Conservation (phyloP, 768 basidiomycete species). For the Calocera viscosa region DNA sequence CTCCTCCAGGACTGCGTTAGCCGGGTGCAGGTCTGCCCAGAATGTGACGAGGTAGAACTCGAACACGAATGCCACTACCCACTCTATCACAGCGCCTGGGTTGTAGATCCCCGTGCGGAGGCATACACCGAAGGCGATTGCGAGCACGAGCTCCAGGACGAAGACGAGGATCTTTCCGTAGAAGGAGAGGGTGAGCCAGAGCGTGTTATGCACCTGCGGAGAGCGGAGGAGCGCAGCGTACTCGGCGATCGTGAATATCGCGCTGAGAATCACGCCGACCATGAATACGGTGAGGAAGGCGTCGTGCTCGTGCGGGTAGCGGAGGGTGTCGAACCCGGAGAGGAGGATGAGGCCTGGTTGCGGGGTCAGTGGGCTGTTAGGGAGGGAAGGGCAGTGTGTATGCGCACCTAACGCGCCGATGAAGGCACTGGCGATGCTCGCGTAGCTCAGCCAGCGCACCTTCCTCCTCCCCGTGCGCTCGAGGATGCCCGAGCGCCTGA, state of each 20-base stretch:
- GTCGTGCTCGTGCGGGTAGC: constrained; percentile 40
- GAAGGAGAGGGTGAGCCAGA: not conserved
- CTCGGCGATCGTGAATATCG: constrained; percentile 63
- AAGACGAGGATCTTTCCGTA: constrained; percentile 49
- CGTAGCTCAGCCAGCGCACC: not conserved
- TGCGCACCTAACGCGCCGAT: not conserved
- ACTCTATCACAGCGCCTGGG: constrained; percentile 51
- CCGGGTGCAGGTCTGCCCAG: constrained; percentile 45
- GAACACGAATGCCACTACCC: constrained; percentile 59
- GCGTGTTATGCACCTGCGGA: not conserved
- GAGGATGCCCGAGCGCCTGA: constrained; percentile 43
- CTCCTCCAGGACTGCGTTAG: not conserved
- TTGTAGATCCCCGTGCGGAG: constrained; percentile 36
- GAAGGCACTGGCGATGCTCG: not conserved
- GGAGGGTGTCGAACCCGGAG: constrained; percentile 57
- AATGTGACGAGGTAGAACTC: constrained; percentile 64
- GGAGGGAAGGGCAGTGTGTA: not conserved
- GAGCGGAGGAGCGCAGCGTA: constrained; percentile 18
- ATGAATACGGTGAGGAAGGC: constrained; percentile 61
- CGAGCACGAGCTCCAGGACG: constrained; percentile 42
- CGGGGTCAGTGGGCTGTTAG: not conserved
- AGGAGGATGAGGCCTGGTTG: constrained; percentile 51
- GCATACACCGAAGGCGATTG: constrained; percentile 47
- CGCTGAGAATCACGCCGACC: constrained; percentile 54
- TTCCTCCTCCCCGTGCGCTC: not conserved